Evolutionary conservation across 1,284 basidiomycete genomes (phyloP).

Genomic region (Wallemia ichthyophaga): DNA sequence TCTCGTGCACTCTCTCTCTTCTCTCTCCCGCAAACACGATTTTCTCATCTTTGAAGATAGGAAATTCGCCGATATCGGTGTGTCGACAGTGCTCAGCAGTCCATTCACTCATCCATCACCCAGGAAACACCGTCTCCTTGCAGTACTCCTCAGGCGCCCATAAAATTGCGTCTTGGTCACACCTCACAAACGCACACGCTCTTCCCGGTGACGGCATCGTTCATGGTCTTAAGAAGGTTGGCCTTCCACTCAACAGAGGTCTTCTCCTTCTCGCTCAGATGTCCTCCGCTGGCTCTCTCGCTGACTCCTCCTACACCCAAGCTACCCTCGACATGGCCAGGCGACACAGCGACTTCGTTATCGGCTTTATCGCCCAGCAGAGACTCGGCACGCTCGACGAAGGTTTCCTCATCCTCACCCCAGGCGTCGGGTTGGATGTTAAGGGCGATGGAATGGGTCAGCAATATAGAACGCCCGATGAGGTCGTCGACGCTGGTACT

Average conservation of each 20-base stretch:
- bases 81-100: slow-evolving; percentile 7
- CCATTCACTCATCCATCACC: slow-evolving; percentile 1
- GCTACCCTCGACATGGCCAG: slow-evolving; percentile 65
- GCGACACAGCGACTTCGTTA: slow-evolving; percentile 48
- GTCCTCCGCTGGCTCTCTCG: slow-evolving; percentile 67
- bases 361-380: slow-evolving; percentile 78
- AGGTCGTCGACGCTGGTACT: slow-evolving; percentile 69
- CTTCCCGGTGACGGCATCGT: slow-evolving; percentile 85
- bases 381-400: slow-evolving; percentile 36
- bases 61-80: slow-evolving; percentile 97
- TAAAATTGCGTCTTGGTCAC: slow-evolving; percentile 81
- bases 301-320: slow-evolving; percentile 54
- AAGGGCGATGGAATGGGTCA: slow-evolving; percentile 77
- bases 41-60: slow-evolving; percentile 96
- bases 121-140: slow-evolving; percentile 81
- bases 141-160: slow-evolving; percentile 86
- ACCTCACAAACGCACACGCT: slow-evolving; percentile 88
- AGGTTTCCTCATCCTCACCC: slow-evolving; percentile 75
- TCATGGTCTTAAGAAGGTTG: slow-evolving; percentile 55
- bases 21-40: slow-evolving; percentile 49
- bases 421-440: slow-evolving; percentile 61
- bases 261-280: slow-evolving; percentile 85
- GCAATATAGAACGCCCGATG: slow-evolving; percentile 70
- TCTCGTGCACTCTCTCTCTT: slow-evolving; percentile 37
- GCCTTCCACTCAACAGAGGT: slow-evolving; percentile 52